Percentiles rank a stretch among this genome's conserved stretches.
Evolutionary conservation across 1,139 yeast genomes (phyloP).

Genomic region (Magnusiomyces fungicola): DNA sequence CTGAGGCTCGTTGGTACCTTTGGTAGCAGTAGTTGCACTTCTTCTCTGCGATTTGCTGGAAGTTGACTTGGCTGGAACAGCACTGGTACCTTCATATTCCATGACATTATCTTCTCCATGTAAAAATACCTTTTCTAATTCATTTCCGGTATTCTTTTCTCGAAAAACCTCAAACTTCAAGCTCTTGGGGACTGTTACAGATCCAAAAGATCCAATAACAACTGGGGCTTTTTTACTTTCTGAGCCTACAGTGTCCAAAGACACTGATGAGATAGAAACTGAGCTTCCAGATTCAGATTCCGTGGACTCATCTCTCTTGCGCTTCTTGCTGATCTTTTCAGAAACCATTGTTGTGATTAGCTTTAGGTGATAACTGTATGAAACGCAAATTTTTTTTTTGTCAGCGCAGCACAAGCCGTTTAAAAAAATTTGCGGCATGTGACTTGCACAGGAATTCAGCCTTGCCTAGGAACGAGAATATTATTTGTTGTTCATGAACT

Average conservation of each 20-base stretch:
- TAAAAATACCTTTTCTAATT: constrained; percentile 40
- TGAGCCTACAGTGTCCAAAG: constrained; percentile 10
- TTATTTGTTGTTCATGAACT: too few species aligned
- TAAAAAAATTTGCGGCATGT: too few species aligned
- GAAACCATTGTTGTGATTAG: constrained; percentile 5
- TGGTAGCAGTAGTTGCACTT: constrained; percentile 21
- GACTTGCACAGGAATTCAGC: too few species aligned
- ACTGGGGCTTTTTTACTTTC: constrained; percentile 7
- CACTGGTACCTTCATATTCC: constrained; percentile 60
- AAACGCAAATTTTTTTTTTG: too few species aligned
- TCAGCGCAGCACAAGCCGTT: too few species aligned
- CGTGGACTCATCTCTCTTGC: not conserved
- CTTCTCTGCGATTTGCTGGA: not conserved
- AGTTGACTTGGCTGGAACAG: constrained; percentile 21
- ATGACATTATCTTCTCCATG: constrained; percentile 75
- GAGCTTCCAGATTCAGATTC: not conserved
- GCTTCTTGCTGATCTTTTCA: constrained; percentile 4
- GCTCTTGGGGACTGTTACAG: constrained; percentile 53
- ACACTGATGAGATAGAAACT: constrained; percentile 3
- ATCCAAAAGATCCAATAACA: constrained; percentile 57
- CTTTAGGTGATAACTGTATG: too few species aligned
- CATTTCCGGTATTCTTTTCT: constrained; percentile 32
- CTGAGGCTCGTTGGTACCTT: not conserved
- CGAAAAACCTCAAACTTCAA: constrained; percentile 59
- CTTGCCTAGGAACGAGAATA: too few species aligned